Base-by-base conservation (phyloP, 2,329 filamentous ascomycete genomes). In the Sarocladiaceae sp. region DNA sequence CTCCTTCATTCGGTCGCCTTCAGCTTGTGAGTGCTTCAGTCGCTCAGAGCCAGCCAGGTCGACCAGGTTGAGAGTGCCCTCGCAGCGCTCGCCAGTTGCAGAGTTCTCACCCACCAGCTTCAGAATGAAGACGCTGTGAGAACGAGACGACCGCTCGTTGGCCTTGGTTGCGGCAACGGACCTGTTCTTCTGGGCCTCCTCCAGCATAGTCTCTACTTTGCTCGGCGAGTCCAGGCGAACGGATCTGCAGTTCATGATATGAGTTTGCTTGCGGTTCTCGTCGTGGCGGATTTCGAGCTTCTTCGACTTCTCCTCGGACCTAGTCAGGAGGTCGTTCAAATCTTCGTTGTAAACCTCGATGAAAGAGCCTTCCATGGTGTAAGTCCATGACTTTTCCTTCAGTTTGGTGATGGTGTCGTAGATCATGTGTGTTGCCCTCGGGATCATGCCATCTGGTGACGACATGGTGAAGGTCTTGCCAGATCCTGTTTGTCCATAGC, bases 321-420 rank as follows among this genome's bases (percentile, higher is more conserved):
- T 84, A 0, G 73, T 72, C 12, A 99, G 80, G 13, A 99, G 72
- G 66, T 99, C 94, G 65, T 97, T 91, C 57, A 99, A 79, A 56
- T 95, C 94, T 66, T 99, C 94, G 57, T 99, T 97, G 80, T 99
- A 99, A 5, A 99, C 94, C 65, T 99, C 94, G 13, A 97, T 84
- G 63, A 99, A 99, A 52, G 86, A 92, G 6, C 94, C 94, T 65
- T 96, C 89, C 83, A 99, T 96, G 0, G 80, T 87, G 70, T 99
- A 99, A 36, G 79, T 81, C 94, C 94, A 99, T 22, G 92, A 94
- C 66, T 97, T 95, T 59, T 92, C 89, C 66, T 88, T 85, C 17
- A 99, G 76, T 49, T 86, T 80, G 55, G 85, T 87, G 51, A 95
- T 89, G 37, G 90, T 94, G 52, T 89, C 82, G 67, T 97, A 97